These are phyloP conservation scores for Nakataea oryzae DNA, from an alignment of 2,329 filamentous ascomycete genomes.

Conservation along the genomic window DNA sequence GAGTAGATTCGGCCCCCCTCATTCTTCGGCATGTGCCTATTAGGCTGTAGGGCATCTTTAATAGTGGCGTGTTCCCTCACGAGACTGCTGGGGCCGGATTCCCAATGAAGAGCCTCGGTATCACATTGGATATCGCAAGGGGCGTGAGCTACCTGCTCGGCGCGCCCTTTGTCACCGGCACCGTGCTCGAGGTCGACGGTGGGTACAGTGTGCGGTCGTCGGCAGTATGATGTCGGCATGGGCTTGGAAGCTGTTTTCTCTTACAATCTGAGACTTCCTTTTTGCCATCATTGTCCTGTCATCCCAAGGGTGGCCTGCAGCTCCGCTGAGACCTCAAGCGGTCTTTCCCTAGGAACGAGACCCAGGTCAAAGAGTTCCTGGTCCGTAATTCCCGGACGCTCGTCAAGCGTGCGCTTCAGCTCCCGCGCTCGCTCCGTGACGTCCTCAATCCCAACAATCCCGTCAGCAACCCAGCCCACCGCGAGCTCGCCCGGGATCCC, in stretches of 20 bases:
- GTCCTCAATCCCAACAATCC: slow-evolving; percentile 46
- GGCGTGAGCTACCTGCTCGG: background rate
- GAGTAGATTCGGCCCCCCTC: background rate
- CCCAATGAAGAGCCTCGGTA: background rate
- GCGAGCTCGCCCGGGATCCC: slow-evolving; percentile 40
- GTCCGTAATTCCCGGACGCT: slow-evolving; percentile 20
- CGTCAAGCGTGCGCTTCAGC: slow-evolving; percentile 34
- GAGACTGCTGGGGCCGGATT: background rate
- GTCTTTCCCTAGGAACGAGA: slow-evolving; percentile 32
- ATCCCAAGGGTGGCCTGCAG: slow-evolving; percentile 22
- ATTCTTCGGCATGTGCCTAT: too few species aligned
- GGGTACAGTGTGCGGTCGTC: background rate
- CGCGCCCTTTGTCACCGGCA: background rate
- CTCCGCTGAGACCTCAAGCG: slow-evolving; percentile 28
- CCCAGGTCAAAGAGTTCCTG: slow-evolving; percentile 24
- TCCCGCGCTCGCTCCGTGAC: slow-evolving; percentile 41
- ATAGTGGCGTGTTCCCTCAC: background rate
- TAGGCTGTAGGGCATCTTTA: too few species aligned
- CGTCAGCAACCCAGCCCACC: slow-evolving; percentile 34
- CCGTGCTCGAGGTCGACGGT: background rate
- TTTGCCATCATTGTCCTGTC: slow-evolving; percentile 65
- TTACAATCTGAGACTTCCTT: too few species aligned
- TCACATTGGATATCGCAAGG: background rate
- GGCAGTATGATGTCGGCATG: too few species aligned
- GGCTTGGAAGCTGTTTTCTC: too few species aligned